phyloP scores from a whole-genome alignment of 1,139 yeast species.

The Hemisphaericaspora subhashii region DNA sequence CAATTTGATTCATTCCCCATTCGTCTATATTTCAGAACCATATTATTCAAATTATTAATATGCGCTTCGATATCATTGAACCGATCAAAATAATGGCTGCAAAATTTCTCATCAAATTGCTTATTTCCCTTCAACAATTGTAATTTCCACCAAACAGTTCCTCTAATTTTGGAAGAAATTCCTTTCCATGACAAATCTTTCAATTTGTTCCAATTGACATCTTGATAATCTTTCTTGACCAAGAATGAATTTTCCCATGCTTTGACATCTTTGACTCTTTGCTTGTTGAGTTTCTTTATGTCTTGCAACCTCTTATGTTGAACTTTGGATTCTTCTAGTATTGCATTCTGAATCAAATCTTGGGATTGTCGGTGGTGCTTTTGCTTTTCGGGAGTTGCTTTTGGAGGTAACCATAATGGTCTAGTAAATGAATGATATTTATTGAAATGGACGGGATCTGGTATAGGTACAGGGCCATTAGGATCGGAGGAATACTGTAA shows the following conservation, averaged over 20 bases:
- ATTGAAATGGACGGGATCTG: conserved; percentile 10
- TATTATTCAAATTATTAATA: not conserved
- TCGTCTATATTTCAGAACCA: not conserved
- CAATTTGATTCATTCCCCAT: not conserved
- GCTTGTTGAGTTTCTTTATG: conserved; percentile 26
- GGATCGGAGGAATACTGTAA: not conserved
- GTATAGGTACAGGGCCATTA: conserved; percentile 10
- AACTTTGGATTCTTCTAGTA: conserved; percentile 37
- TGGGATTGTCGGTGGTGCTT: conserved; percentile 61
- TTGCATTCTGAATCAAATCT: conserved; percentile 47
- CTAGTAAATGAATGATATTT: conserved; percentile 51
- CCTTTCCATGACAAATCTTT: conserved; percentile 63
- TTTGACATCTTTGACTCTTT: conserved; percentile 32
- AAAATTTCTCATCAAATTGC: conserved; percentile 17
- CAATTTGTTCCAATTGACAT: conserved; percentile 17
- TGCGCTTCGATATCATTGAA: conserved; percentile 9
- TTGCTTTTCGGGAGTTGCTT: conserved; percentile 50
- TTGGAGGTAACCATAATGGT: conserved; percentile 70
- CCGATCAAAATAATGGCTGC: conserved; percentile 20
- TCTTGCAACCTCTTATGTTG: conserved; percentile 28
- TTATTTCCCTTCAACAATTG: conserved; percentile 23
- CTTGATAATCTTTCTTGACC: conserved; percentile 26
- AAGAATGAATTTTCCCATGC: conserved; percentile 41
- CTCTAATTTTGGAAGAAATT: conserved; percentile 49
- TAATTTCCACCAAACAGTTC: conserved; percentile 51